phyloP scores from a whole-genome alignment of 164 flowering plant species.

The Saururus chinensis region DNA sequence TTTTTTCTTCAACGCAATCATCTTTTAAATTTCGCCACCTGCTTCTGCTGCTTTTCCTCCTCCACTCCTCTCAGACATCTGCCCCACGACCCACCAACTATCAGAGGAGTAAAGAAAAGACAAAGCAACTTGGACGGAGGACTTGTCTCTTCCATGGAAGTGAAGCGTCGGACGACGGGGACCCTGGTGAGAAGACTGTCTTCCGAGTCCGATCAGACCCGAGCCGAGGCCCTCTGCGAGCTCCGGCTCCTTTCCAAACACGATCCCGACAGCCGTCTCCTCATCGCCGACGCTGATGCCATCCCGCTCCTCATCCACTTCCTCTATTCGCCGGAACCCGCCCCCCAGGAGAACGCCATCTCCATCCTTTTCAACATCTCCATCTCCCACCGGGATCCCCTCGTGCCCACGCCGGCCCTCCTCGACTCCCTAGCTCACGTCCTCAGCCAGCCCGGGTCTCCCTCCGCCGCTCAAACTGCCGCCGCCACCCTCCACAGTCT shows the following conservation, averaged over 20 bases:
- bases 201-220: constrained; percentile 63
- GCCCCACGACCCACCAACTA: no score
- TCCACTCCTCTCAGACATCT: no score
- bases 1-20: no score
- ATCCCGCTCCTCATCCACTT: constrained; percentile 50
- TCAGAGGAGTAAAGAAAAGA: no score
- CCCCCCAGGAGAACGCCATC: constrained; percentile 67
- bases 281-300: constrained; percentile 67
- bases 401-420: constrained; percentile 69
- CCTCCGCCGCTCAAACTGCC: constrained; percentile 48
- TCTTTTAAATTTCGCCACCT: no score
- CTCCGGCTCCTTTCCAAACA: constrained; percentile 66
- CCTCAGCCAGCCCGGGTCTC: constrained; percentile 44
- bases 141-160: constrained; percentile 32
- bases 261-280: constrained; percentile 53
- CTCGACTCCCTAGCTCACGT: constrained; percentile 77
- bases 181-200: constrained; percentile 48
- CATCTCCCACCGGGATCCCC: constrained; percentile 39
- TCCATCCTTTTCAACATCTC: constrained; percentile 84
- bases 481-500: constrained; percentile 74
- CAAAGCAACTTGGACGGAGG: not conserved
- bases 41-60: no score
- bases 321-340: constrained; percentile 37
- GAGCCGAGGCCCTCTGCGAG: constrained; percentile 55
- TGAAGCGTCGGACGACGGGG: constrained; percentile 40